Base-by-base conservation (phyloP, 768 basidiomycete species). In the Strobilomyces echinocephalus region DNA sequence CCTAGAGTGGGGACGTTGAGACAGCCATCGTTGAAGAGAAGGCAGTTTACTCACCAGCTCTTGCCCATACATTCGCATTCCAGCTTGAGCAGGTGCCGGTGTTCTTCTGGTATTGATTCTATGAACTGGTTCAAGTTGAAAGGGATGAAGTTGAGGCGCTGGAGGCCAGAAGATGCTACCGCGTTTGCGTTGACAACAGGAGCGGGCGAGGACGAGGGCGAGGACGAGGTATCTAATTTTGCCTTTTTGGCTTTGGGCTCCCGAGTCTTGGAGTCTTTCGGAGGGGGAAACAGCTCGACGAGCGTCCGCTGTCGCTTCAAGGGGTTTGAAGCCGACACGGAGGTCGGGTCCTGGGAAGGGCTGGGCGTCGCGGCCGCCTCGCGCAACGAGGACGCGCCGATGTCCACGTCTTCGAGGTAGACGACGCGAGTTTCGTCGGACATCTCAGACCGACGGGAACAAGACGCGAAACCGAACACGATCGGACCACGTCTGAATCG, bases 1-100 rank as follows among this genome's bases (percentile, higher is more conserved):
- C 90, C 88, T 91, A 57, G 43, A 56, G 28, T 39, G 51, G 55
- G 50, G 46, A 20, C 28, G 48, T 69, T 30, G 39, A 33, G 26
- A 26, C 16, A 12, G 28, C 42, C 28, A 33, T 16, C 5, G 21
- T 36, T 44, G 31, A 48, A 49, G 33, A 43, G 20, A 36, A 34
- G 39, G 5, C 33, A 20, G 20, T 26, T 40, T 31, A 41, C 68
- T 54, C 12, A 84, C 87, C 87, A 88, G 60, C 83, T 84, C 65
- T 81, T 82, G 20, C 84, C 83, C 78, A 91, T 80, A n/a, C 77
- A 78, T 40, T 85, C 81, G 60, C 81, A 82, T 67, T 91, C 89
- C 20, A 92, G 78, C 38, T 71, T 67, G 35, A 92, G 76, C 15
- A 90, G 70, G 16, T 73, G 66, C 49, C 70, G 79, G 59, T 84